Percentiles rank a stretch among this genome's conserved stretches.
phyloP scores from a whole-genome alignment of 2,329 filamentous ascomycete species.

The Rhinocladiella similis region DNA sequence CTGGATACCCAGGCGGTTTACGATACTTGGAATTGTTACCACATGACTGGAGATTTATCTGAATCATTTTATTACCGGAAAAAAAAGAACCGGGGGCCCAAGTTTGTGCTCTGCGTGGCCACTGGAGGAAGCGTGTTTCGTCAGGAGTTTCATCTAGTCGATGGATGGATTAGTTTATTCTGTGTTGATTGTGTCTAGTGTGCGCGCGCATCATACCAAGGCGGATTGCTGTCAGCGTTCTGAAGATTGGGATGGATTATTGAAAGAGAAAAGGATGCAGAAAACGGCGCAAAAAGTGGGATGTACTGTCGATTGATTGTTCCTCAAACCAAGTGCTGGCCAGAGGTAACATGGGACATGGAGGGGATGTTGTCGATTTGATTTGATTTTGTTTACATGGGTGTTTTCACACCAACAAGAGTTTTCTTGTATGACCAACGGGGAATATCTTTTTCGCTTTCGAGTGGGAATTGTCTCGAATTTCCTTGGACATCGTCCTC shows the following conservation, averaged over 20 bases:
- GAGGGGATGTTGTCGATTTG: conserved; percentile 15
- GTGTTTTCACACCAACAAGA: not conserved
- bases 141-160: not conserved
- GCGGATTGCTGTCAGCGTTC: conserved; percentile 5
- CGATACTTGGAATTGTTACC: not conserved
- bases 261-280: conserved; percentile 5
- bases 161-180: too few species aligned
- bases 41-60: not conserved
- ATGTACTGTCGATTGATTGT: conserved; percentile 7
- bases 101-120: too few species aligned
- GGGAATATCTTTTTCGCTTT: too few species aligned
- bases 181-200: not conserved
- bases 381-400: not conserved
- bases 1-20: conserved; percentile 21
- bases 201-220: not conserved
- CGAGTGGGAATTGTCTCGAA: too few species aligned
- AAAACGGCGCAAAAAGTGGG: conserved; percentile 8
- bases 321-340: conserved; percentile 26
- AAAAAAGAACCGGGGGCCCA: not conserved
- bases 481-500: not conserved
- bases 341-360: conserved; percentile 17
- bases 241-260: not conserved
- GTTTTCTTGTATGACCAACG: not conserved
- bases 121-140: not conserved
- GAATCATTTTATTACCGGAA: not conserved